Evolutionary conservation across 108 stramenopile species (phyloP), one percentile per base, ranked within the genome.

Genomic region (Nitzschia putrida): DNA sequence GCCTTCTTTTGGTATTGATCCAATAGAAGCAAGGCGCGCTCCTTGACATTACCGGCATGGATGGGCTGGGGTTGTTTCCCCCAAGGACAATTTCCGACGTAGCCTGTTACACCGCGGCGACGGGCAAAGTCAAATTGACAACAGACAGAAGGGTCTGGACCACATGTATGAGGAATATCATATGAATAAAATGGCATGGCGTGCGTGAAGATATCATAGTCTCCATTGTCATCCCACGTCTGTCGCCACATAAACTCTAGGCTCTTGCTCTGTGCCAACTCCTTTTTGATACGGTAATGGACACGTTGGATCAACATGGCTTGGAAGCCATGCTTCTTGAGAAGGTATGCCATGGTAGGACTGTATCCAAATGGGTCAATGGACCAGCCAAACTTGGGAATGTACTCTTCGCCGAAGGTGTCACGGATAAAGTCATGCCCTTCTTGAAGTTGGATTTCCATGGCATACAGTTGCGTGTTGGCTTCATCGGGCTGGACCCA

Each of bases 401-500:
- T 73, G 52, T 60, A 65, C 53, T 76, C 68, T 42, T 76, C 74
- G 3, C 76, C 76, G 71, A 87, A 69, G 11, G 68, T 82, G 18
- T 79, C 20, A 1, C 72, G 59, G 51, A 87, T 81, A 68, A 80
- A 87, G 57, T 81, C 78, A 54, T 83, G 82, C 59, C 86, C 86
- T 71, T 87, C 86, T 65, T 83, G 78, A 51, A 87, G 47, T 73
- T 87, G 86, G 41, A 87, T 68, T 69, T 87, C 86, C 78, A 87
- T 79, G 47, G 86, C 86, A 64, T 83, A 83, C 12, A 78, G 52
- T 38, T 87, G 61, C n/a, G 86, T 83, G 47, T 83, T 87, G 53
- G 86, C 86, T 44, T 87, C 86, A 57, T 87, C 86, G 0, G 86
- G 83, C 57, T 82, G 80, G 1, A 87, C 86, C 86, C 86, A 87